These are phyloP conservation scores for Microglena sp. DNA, from an alignment of 139 green algal genomes.

Conservation along the genomic window DNA sequence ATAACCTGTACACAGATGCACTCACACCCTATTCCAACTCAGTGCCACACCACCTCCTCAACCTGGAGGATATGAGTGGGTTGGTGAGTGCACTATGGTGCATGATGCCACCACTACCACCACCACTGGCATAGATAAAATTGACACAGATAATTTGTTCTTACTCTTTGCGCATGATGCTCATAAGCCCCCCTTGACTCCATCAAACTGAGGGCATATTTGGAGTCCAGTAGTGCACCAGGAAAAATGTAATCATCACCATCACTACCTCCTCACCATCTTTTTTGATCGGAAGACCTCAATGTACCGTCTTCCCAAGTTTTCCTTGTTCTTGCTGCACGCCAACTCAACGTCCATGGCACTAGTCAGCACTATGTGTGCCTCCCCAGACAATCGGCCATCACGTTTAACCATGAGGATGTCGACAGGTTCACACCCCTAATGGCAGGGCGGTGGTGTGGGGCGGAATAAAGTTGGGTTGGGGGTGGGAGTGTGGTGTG, in stretches of 20 bases:
- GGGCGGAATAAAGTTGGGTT: too few species aligned
- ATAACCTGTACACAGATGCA: too few species aligned
- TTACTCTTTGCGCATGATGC: too few species aligned
- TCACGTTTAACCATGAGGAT: constrained; percentile 56
- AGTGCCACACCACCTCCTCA: too few species aligned
- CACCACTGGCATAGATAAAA: not conserved
- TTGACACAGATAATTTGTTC: not conserved
- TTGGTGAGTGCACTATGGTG: not conserved
- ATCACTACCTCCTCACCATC: too few species aligned
- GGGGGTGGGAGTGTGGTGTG: too few species aligned
- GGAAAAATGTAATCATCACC: too few species aligned
- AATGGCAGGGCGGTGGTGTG: too few species aligned
- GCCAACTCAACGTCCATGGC: constrained; percentile 54
- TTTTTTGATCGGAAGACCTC: constrained; percentile 72
- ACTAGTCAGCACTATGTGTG: constrained; percentile 54
- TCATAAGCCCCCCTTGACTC: too few species aligned
- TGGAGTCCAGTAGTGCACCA: too few species aligned
- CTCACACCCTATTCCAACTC: too few species aligned
- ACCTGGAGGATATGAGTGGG: not conserved
- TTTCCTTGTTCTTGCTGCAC: constrained; percentile 59
- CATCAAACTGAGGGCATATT: too few species aligned
- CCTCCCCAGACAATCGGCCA: constrained; percentile 62
- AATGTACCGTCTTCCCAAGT: constrained; percentile 73
- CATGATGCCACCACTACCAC: not conserved
- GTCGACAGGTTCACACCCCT: constrained; percentile 67